Conservation (phyloP, 2,329 filamentous ascomycete genomes). For the Dryadomyces quercus-mongolicae region DNA sequence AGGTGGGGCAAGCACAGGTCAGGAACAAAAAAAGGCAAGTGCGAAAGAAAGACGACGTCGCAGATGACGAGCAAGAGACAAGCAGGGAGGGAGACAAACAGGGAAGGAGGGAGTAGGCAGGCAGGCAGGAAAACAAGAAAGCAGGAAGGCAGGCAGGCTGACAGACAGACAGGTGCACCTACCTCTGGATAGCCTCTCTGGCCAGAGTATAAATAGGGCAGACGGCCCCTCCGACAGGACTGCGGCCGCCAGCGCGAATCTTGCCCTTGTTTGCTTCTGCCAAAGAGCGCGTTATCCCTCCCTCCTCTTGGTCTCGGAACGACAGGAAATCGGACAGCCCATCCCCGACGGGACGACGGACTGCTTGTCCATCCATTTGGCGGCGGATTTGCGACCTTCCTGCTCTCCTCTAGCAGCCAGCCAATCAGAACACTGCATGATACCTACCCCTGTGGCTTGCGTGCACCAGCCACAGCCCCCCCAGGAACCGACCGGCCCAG, state of each 20-base stretch:
- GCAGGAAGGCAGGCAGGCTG: not conserved
- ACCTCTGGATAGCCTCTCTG: not conserved
- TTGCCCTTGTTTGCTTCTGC: not conserved
- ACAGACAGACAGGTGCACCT: not conserved
- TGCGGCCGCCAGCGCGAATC: not conserved
- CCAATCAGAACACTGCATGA: not conserved
- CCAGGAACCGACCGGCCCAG: not conserved
- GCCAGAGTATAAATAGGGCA: slow-evolving; percentile 24
- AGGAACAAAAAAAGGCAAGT: too few relatives aligned
- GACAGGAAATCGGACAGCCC: not conserved
- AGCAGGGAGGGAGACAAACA: not conserved
- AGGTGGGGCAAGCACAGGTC: too few relatives aligned
- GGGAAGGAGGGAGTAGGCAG: not conserved
- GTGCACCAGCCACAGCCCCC: not conserved
- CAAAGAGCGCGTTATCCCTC: not conserved
- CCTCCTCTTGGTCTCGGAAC: not conserved
- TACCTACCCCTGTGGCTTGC: not conserved
- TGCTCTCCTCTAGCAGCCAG: not conserved
- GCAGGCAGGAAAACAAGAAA: not conserved
- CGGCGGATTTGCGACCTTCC: not conserved
- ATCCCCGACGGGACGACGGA: not conserved
- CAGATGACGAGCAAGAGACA: not conserved
- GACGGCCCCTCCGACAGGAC: not conserved
- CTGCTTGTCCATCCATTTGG: not conserved
- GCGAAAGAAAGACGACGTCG: too few relatives aligned